phyloP scores from a whole-genome alignment of 1,284 basidiomycete genomes.

The Apiotrichum veenhuisii region DNA sequence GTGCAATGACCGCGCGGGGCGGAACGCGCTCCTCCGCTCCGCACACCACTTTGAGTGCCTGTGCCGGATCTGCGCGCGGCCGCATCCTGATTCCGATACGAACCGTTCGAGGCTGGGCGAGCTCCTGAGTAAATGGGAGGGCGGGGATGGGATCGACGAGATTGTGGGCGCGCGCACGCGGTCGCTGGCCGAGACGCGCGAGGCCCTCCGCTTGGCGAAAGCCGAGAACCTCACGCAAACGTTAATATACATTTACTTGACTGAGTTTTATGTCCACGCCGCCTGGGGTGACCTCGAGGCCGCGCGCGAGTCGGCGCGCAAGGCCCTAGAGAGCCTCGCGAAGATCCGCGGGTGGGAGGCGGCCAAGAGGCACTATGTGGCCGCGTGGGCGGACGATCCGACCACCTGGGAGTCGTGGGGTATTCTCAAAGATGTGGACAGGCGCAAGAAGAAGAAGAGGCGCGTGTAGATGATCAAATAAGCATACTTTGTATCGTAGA shows the following conservation, averaged over 20 bases:
- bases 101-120: conserved; percentile 76
- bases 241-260: neutral
- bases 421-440: neutral
- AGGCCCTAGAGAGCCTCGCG: neutral
- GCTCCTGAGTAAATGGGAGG: conserved; percentile 64
- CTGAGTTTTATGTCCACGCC: neutral
- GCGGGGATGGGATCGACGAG: neutral
- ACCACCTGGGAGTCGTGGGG: neutral
- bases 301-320: no score
- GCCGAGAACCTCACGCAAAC: neutral
- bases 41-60: neutral
- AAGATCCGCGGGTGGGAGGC: neutral
- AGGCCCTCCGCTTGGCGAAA: neutral
- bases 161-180: neutral
- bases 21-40: neutral
- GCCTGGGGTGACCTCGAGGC: neutral
- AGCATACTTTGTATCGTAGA: no score
- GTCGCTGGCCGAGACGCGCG: neutral
- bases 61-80: neutral
- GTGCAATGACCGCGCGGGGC: neutral
- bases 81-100: conserved; percentile 49
- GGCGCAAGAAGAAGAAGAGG: no score
- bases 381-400: no score
- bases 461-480: no score
- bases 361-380: neutral